phyloP scores from a whole-genome alignment of 2,329 filamentous ascomycete species.

The Trichoderma pleuroti region DNA sequence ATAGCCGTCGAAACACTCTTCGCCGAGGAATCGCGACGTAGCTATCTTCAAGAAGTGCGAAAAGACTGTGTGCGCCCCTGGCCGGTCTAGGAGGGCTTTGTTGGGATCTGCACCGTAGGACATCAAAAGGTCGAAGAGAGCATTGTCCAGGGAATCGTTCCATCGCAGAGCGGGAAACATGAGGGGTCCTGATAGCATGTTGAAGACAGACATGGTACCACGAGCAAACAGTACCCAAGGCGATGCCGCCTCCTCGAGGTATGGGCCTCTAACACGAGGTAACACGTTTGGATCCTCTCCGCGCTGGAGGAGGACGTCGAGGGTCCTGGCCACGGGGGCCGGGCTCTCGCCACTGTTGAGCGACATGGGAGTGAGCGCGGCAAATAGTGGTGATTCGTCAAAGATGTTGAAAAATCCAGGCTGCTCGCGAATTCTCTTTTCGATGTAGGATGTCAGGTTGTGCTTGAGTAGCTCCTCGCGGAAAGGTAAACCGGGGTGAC shows the following conservation, averaged over 20 bases:
- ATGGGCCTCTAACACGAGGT: rapidly evolving
- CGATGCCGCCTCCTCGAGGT: neutral
- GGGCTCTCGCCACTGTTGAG: neutral
- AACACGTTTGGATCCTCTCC: neutral
- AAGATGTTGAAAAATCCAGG: neutral
- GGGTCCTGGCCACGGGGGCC: neutral
- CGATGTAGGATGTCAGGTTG: neutral
- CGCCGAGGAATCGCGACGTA: neutral
- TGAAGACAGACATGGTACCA: neutral
- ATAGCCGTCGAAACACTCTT: neutral
- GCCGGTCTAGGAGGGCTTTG: neutral
- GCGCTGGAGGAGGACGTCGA: neutral
- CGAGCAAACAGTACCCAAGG: neutral
- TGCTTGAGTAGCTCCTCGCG: neutral
- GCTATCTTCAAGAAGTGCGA: neutral
- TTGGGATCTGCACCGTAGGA: neutral
- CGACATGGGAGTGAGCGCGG: neutral
- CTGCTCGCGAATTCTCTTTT: neutral
- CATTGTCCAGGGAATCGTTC: neutral
- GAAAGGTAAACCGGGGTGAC: neutral
- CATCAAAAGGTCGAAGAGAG: neutral
- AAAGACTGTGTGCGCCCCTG: neutral
- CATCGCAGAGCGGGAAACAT: neutral
- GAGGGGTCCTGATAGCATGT: neutral
- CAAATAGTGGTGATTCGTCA: neutral